phyloP scores from a whole-genome alignment of 495 filamentous ascomycete species.

The Annulohypoxylon bovei region DNA sequence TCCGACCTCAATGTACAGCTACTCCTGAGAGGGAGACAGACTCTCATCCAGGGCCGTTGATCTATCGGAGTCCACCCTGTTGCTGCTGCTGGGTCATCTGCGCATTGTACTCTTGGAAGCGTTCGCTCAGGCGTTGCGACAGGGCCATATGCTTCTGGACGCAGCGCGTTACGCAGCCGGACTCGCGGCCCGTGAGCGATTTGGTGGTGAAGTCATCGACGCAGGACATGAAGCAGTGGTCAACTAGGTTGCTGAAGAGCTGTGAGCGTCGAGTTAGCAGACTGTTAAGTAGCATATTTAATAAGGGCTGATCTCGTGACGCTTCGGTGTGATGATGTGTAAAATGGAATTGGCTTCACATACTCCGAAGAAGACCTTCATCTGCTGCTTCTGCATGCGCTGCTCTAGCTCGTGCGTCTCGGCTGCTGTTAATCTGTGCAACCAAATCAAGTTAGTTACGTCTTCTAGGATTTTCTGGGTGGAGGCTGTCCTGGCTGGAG shows the following conservation, averaged over 20 bases:
- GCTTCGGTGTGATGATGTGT: not conserved
- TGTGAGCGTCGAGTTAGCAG: constrained; percentile 49
- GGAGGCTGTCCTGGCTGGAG: not conserved
- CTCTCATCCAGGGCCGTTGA: no score
- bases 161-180: constrained; percentile 89
- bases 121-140: constrained; percentile 82
- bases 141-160: constrained; percentile 94
- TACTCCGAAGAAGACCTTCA: constrained; percentile 99
- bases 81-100: constrained; percentile 75
- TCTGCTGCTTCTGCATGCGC: constrained; percentile 95
- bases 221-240: constrained; percentile 95
- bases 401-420: constrained; percentile 92
- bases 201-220: constrained; percentile 99
- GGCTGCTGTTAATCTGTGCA: constrained; percentile 70
- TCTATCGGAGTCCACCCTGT: constrained; percentile 33
- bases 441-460: constrained; percentile 17
- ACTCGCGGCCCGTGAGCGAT: constrained; percentile 84
- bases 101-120: constrained; percentile 94
- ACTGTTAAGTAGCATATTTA: not conserved
- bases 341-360: constrained; percentile 39
- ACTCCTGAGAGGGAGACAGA: not conserved
- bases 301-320: not conserved
- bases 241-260: constrained; percentile 97
- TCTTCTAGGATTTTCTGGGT: not conserved
- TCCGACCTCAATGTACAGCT: not conserved